A percentile compares a stretch with the other conserved stretches of the same genome.
Evolutionary conservation across 2,329 filamentous ascomycete species (phyloP).

Genomic region (Trichoderma endophyticum): DNA sequence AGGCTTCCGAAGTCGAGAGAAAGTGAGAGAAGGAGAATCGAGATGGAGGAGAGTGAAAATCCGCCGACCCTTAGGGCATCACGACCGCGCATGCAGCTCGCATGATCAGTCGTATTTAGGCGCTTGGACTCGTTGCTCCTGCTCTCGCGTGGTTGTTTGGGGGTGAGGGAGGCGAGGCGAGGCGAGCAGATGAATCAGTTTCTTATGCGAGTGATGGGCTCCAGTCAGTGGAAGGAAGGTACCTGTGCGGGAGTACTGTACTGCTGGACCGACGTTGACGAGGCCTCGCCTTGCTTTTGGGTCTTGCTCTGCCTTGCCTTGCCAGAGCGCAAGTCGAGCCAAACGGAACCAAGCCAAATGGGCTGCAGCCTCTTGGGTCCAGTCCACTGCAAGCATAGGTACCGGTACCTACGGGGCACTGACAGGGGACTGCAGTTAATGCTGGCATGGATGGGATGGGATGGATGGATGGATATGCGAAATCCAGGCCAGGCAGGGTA

Average conservation of each 20-base stretch:
- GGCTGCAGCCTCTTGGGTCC: constrained; percentile 6
- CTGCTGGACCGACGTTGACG: not conserved
- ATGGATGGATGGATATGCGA: not conserved
- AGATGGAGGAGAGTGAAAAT: not conserved
- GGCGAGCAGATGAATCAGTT: constrained; percentile 4
- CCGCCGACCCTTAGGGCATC: constrained; percentile 14
- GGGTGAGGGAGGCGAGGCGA: not conserved
- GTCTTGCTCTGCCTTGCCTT: not conserved
- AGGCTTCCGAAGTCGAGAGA: not conserved
- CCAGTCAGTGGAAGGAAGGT: not conserved
- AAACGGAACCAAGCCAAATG: not conserved
- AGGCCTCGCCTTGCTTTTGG: constrained; percentile 6
- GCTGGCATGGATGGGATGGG: not conserved
- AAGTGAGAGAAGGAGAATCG: not conserved
- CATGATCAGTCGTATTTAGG: constrained; percentile 13
- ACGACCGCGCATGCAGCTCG: constrained; percentile 9
- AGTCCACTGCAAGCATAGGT: not conserved
- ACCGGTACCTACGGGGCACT: not conserved
- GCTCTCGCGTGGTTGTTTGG: not conserved
- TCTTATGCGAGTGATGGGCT: constrained; percentile 11
- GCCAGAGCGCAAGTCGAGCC: not conserved
- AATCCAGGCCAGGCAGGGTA: not conserved
- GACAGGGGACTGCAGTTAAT: not conserved
- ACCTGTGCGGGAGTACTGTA: not conserved
- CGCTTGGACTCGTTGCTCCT: constrained; percentile 8